These are phyloP conservation scores for Alectoria sarmentosa DNA, from an alignment of 495 filamentous ascomycete species.

Conservation along the genomic window DNA sequence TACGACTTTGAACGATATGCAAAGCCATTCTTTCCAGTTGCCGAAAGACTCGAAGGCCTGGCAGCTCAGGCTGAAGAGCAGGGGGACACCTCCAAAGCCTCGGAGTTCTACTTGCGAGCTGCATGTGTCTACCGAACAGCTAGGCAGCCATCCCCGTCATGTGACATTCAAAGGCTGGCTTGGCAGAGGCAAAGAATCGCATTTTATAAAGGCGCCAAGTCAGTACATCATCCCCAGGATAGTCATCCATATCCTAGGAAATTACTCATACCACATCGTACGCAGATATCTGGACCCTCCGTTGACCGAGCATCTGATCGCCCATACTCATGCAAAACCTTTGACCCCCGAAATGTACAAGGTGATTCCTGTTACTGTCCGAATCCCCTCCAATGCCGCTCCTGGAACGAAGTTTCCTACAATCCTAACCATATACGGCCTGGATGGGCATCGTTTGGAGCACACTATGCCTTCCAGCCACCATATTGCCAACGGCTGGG, in stretches of 20 bases:
- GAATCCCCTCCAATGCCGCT: slow-evolving; percentile 43
- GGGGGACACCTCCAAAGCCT: slow-evolving; percentile 43
- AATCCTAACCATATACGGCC: slow-evolving; percentile 63
- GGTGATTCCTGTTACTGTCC: slow-evolving; percentile 56
- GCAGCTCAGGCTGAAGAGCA: background rate
- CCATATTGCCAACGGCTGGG: slow-evolving; percentile 56
- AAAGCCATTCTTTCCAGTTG: slow-evolving; percentile 52
- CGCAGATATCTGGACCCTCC: slow-evolving; percentile 47
- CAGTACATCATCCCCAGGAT: too few species aligned
- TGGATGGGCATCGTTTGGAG: slow-evolving; percentile 75
- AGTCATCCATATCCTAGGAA: too few species aligned
- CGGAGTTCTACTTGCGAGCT: slow-evolving; percentile 59
- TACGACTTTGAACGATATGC: slow-evolving; percentile 28
- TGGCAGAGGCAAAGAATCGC: slow-evolving; percentile 60
- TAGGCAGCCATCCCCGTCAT: slow-evolving; percentile 59
- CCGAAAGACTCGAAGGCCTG: slow-evolving; percentile 14
- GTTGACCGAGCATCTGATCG: slow-evolving; percentile 48
- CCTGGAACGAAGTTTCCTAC: slow-evolving; percentile 43
- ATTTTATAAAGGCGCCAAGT: slow-evolving; percentile 53
- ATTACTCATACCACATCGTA: too few species aligned
- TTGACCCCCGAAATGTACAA: slow-evolving; percentile 44
- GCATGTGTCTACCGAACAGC: slow-evolving; percentile 67
- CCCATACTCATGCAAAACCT: too few species aligned
- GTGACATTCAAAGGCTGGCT: slow-evolving; percentile 43
- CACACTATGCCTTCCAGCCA: slow-evolving; percentile 65